phyloP scores from a whole-genome alignment of 345 rosid species.

The Citrus australasica region DNA sequence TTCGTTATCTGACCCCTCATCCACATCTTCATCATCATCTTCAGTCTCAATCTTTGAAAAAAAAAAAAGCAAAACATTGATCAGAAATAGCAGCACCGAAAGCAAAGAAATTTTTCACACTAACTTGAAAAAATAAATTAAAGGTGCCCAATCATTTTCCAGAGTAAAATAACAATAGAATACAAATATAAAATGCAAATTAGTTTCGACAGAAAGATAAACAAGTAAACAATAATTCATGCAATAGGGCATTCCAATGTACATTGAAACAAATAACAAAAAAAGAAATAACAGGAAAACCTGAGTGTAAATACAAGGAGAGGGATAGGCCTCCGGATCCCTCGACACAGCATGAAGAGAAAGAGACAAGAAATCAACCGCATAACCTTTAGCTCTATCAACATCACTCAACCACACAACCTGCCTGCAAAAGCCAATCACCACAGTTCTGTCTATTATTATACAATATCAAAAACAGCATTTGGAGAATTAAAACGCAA shows the following conservation, averaged over 20 bases:
- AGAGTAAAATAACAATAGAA: background rate
- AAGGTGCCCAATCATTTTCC: background rate
- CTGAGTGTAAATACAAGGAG: constrained; percentile 92
- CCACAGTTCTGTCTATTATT: background rate
- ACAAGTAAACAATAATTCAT: too few species aligned
- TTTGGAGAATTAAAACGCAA: too few species aligned
- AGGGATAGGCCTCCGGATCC: constrained; percentile 79
- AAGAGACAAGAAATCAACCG: constrained; percentile 78
- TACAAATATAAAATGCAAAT: background rate
- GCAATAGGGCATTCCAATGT: background rate
- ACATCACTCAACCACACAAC: constrained; percentile 85
- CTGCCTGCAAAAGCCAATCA: constrained; percentile 45
- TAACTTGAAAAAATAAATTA: too few species aligned
- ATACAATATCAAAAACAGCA: background rate
- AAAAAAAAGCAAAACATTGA: background rate
- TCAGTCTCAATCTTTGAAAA: background rate
- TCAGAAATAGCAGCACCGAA: background rate
- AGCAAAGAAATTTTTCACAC: background rate
- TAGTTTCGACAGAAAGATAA: background rate
- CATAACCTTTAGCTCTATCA: constrained; percentile 66
- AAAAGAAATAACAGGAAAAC: constrained; percentile 20
- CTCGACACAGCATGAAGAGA: constrained; percentile 90
- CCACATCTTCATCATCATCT: background rate
- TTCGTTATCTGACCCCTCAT: constrained; percentile 64
- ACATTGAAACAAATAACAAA: background rate